Base-by-base conservation (phyloP, 306 rosid genomes). In the Dalbergia cultrata region DNA sequence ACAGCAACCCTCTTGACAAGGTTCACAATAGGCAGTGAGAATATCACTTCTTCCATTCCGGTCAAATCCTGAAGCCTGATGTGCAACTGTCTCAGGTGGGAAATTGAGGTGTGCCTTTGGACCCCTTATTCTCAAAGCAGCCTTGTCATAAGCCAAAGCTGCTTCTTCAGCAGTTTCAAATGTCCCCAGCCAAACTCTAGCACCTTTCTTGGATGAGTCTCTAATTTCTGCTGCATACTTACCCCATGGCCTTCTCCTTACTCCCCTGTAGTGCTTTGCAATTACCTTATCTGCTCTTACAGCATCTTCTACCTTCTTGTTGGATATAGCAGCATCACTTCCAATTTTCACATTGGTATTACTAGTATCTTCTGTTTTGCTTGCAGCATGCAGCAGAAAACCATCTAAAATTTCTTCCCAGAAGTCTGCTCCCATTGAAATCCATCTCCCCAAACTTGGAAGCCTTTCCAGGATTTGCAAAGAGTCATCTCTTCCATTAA, bases 391-490 rank as follows among this genome's bases (percentile, higher is more conserved):
- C 19, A 50, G 35, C 16, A 58, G 17, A 17, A 54, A 17, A 70
- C 75, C 75, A 41, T 84, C 81, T 53, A 92, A 88, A 19, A 86
- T 81, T 60, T 85, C 87, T 73, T 89, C 94, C 97, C 93, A 89
- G 39, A 86, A 89, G 19, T 95, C 97, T 16, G 92, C 88, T 78
- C 99, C 99, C 95, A 95, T 95, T 54, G 99, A 95, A 41, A 89
- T 83, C 97, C 97, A 93, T 85, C 97, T 88, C 49, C 98, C 97
- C 57, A 94, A 85, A 77, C 97, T 94, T 11, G 98, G 98, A 66
- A 94, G 86, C 74, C 97, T 88, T 56, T 84, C 78, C 33, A 94
- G 91, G 68, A 85, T 77, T 74, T 87, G 89, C 88, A 68, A 56
- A 0, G 97, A 88, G 0, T 89, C 93, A 89, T 85, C 84, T 86